A percentile compares a stretch with the other conserved stretches of the same genome.
phyloP scores from a whole-genome alignment of 441 rosid species.

The Capsella rubella region DNA sequence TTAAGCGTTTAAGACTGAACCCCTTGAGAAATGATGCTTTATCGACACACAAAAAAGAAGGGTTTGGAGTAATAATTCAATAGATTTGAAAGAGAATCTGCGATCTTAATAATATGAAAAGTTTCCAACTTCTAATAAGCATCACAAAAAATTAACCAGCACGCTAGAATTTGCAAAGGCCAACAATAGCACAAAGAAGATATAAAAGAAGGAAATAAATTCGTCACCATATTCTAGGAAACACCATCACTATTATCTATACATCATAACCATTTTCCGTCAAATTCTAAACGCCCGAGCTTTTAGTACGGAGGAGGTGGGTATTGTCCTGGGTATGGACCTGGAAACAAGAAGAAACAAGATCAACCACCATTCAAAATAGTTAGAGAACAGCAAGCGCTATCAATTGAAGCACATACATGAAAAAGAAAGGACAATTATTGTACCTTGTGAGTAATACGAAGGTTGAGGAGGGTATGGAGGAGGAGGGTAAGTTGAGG shows the following conservation, averaged over 20 bases:
- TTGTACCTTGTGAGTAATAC: constrained; percentile 43
- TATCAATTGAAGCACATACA: neutral
- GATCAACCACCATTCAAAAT: neutral
- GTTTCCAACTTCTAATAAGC: constrained; percentile 24
- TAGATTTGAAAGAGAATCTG: neutral
- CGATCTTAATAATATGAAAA: constrained; percentile 8
- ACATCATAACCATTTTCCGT: constrained; percentile 22
- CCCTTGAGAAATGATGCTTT: constrained; percentile 1
- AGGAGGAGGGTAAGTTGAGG: constrained; percentile 58
- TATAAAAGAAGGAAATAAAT: neutral
- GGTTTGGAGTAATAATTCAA: constrained; percentile 5
- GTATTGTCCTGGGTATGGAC: constrained; percentile 63
- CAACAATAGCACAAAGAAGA: constrained; percentile 12
- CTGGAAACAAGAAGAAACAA: constrained; percentile 41
- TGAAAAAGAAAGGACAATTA: neutral
- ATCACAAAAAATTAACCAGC: constrained; percentile 11
- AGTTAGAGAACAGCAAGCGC: neutral
- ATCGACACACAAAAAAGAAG: neutral
- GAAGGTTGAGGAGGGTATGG: constrained; percentile 56
- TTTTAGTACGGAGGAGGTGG: constrained; percentile 71
- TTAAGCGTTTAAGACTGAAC: neutral
- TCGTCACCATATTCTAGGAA: constrained; percentile 29
- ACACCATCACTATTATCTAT: constrained; percentile 14
- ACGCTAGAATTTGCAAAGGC: constrained; percentile 24
- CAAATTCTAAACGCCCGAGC: constrained; percentile 12